These are phyloP conservation scores for Corynascus novoguineensis DNA, from an alignment of 495 filamentous ascomycete species.

Conservation along the genomic window DNA sequence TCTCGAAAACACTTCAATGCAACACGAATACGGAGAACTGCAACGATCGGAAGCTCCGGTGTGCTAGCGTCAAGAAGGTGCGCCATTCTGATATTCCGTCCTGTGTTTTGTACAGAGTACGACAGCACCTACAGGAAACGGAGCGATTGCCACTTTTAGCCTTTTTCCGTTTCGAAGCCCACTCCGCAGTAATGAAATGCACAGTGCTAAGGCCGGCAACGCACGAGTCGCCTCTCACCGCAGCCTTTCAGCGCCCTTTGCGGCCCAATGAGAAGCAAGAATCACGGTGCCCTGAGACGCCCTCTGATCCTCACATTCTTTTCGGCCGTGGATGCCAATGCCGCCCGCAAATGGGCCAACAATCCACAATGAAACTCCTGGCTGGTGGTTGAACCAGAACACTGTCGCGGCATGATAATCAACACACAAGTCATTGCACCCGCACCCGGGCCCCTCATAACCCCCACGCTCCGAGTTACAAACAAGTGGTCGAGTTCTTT, in stretches of 20 bases:
- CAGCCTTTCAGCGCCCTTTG: not conserved
- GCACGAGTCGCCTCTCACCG: not conserved
- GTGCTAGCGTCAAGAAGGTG: too few relatives aligned
- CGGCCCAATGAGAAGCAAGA: not conserved
- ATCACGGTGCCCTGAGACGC: not conserved
- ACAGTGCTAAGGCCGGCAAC: not conserved
- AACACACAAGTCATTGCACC: not conserved
- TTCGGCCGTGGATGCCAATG: too few relatives aligned
- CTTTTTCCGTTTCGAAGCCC: not conserved
- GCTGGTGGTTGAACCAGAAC: not conserved
- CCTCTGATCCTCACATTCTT: slow-evolving; percentile 3
- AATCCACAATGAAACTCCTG: not conserved
- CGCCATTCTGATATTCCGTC: too few relatives aligned
- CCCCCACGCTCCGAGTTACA: not conserved
- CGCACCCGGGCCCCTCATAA: not conserved
- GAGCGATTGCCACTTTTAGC: not conserved
- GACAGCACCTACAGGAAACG: too few relatives aligned
- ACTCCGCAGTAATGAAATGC: not conserved
- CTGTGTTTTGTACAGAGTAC: too few relatives aligned
- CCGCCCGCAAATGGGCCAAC: not conserved
- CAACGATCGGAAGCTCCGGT: too few relatives aligned
- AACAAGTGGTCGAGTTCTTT: not conserved
- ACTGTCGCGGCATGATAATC: slow-evolving; percentile 3
- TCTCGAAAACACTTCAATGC: too few relatives aligned
- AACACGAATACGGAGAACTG: too few relatives aligned